Evolutionary conservation across 2,329 filamentous ascomycete species (phyloP), one percentile per base, ranked within the genome.

Genomic region (Fusarium heterosporum): DNA sequence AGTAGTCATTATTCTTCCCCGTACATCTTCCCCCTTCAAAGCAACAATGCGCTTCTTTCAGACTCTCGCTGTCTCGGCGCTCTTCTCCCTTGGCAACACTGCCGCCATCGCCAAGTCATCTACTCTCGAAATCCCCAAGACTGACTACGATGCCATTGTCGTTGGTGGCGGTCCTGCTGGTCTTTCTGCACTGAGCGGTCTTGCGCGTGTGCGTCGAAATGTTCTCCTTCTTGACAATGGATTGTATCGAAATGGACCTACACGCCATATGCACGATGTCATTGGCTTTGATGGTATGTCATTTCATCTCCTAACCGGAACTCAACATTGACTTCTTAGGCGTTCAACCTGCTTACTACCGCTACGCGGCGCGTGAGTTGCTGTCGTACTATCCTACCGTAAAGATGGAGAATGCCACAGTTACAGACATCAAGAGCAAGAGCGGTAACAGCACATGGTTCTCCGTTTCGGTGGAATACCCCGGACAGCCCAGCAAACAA

Each of bases 191-290:
- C 66, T 86, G 48, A 89, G 86, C 55, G 85, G 82, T 40, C 80
- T 89, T n/a, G 86, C 84, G 8, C 84, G 87, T 16, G 86, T 89
- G 14, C 81, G 82, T 13, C 80, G 86, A 14, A 84, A 80, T 8
- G 82, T 83, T 1, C 76, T 88, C 9, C 73, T 89, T 40, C 83
- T 89, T 52, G 87, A 89, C 72, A 87, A 84, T 19, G 83, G 82
- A 13, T 78, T 81, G 29, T 89, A 89, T 66, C 83, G 87, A 50
- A 89, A 89, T 70, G 79, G 52, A 2, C 76, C 80, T 0, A 89
- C 87, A 0, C 76, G 86, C 14, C 82, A 87, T 64, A 84, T 88
- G 80, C 87, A 89, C 74, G 87, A 89, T 71, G 83, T 89, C 1
- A 78, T 88, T 26, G 86, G 86, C 4, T 85, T 82, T 56, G 87